Base-by-base conservation (phyloP, 129 eudicot genomes). In the Mikania micrantha region DNA sequence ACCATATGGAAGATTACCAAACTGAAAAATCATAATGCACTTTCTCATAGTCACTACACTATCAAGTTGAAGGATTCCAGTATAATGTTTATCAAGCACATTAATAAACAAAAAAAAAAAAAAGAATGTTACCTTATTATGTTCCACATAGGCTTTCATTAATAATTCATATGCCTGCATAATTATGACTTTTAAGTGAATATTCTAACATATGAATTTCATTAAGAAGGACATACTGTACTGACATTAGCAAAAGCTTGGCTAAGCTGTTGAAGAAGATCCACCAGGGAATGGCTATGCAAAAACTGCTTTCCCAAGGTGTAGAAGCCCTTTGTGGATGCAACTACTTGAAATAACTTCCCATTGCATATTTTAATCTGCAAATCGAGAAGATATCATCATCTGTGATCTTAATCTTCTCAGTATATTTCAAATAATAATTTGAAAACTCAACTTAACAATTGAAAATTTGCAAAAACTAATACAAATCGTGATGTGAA, bases 1-100 rank as follows among this genome's bases (percentile, higher is more conserved):
- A 53, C 97, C 99, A 65, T 89, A 94, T 38, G 99, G 99, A 81
- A 94, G 99, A 74, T 94, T 94, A 25, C 99, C 99, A 83, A 94
- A 94, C 99, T 94, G 97, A 67, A 85, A 78, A 40, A 28, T 36
- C 29, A 75, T 13, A 64, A 29, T 54, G 45, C 42, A 2, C 61
- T 48, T 75, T 72, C 61, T 56, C 71, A 35, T 67, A 67, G 20
- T 56, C 38, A 13, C 15, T 56, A 48, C 38, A 52, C 73, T 72
- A 27, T 69, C 45, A 79, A 17, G 32, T 68, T 3, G 1, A 62
- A 48, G 60, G 22, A 56, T 59, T 5, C 1, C 8, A 39, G 60
- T 21, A 19, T 21, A 73, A 57, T 1, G 44, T 29, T 36, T 8
- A 60, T 63, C 49, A 74, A 64, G 47, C 64, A 49, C 45, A 83